Conservation (phyloP, 768 basidiomycete genomes). For the Cyathus striatus region DNA sequence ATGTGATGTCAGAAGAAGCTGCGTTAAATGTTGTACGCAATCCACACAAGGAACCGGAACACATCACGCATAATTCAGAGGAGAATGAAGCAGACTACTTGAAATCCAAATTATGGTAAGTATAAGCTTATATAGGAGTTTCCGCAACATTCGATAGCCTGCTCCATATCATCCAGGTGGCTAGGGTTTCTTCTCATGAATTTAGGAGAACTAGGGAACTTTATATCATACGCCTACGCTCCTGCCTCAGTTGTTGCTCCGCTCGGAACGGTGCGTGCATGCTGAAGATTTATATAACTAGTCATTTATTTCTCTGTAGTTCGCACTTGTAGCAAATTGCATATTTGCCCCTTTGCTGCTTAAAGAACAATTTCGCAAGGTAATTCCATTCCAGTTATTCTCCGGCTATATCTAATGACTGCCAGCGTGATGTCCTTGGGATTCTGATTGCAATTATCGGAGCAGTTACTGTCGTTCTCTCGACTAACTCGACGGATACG, state of each 20-base stretch:
- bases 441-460: constrained; percentile 80
- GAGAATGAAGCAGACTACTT: constrained; percentile 72
- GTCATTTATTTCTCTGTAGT: constrained; percentile 33
- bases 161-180: constrained; percentile 60
- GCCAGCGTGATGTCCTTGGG: constrained; percentile 72
- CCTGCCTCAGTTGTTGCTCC: constrained; percentile 94
- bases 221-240: constrained; percentile 84
- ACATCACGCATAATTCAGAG: constrained; percentile 14
- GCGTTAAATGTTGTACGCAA: constrained; percentile 17
- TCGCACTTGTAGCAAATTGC: constrained; percentile 94
- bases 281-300: constrained; percentile 6
- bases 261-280: constrained; percentile 70
- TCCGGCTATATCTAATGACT: constrained; percentile 9
- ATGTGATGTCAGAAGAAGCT: constrained; percentile 34
- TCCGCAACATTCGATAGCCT: constrained; percentile 4
- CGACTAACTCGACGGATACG: constrained; percentile 66
- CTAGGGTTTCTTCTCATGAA: constrained; percentile 85
- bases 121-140: constrained; percentile 2
- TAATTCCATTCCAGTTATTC: constrained; percentile 22
- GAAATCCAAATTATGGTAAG: constrained; percentile 78
- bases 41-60: constrained; percentile 13
- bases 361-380: constrained; percentile 77
- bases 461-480: constrained; percentile 88
- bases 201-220: constrained; percentile 86
- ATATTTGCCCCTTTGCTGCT: constrained; percentile 86